A percentile compares a stretch with the other conserved stretches of the same genome.
phyloP scores from a whole-genome alignment of 2,329 filamentous ascomycete species.

The Fusarium haematococcum region DNA sequence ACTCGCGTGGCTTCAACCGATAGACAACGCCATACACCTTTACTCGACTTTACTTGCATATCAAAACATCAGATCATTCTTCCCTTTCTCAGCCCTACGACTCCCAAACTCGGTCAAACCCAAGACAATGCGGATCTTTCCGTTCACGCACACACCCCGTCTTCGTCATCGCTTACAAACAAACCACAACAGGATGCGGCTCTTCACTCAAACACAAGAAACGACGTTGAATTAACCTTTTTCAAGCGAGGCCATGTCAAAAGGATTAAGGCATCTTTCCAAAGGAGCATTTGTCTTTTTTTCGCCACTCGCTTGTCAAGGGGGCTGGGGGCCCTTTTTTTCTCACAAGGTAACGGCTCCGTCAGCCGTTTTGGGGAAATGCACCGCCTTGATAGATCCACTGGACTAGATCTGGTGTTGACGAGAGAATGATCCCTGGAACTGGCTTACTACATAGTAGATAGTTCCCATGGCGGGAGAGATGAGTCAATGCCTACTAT shows the following conservation, averaged over 20 bases:
- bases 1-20: neutral
- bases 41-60: neutral
- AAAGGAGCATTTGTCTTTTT: neutral
- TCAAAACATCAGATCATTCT: neutral
- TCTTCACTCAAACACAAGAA: neutral
- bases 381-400: neutral
- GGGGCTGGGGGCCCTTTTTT: neutral
- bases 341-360: slow-evolving; percentile 2
- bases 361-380: neutral
- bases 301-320: slow-evolving; percentile 8
- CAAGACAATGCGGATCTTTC: slow-evolving; percentile 5
- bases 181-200: neutral
- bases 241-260: neutral
- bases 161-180: slow-evolving; percentile 34
- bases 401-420: neutral
- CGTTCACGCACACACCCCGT: neutral
- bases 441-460: neutral
- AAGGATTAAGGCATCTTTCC: neutral
- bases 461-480: neutral
- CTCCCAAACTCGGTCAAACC: neutral
- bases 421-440: neutral
- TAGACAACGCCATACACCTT: neutral
- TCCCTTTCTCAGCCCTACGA: slow-evolving; percentile 1
- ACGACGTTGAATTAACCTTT: slow-evolving; percentile 40
- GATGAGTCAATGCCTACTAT: neutral